Evolutionary conservation across 2,329 filamentous ascomycete genomes (phyloP).

Genomic region (Aspergillus sp.): DNA sequence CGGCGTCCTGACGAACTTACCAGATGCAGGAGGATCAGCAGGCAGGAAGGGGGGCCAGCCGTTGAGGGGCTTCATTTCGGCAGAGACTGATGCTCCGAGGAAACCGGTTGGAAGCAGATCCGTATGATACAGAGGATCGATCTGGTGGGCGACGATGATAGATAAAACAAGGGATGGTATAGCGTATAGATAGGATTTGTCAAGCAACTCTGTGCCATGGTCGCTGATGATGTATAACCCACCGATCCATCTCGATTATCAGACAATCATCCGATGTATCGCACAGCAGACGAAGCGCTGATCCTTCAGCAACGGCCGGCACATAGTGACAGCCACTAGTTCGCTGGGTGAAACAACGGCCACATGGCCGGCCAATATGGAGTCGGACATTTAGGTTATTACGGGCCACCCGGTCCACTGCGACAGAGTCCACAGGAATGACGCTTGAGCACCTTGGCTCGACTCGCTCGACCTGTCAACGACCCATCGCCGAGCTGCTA

Average conservation of each 20-base stretch:
- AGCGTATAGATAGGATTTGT: no score
- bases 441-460: no score
- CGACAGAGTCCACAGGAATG: not conserved
- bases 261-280: no score
- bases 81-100: not conserved
- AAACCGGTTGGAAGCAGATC: not conserved
- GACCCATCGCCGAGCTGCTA: not conserved
- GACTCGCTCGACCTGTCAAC: not conserved
- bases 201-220: no score
- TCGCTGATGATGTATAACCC: no score
- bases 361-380: not conserved
- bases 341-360: not conserved
- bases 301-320: not conserved
- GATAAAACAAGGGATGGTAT: no score
- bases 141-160: no score
- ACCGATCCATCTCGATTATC: no score
- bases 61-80: not conserved
- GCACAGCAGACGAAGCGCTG: no score
- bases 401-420: not conserved
- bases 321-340: not conserved
- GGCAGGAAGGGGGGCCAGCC: not conserved
- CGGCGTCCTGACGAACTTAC: slow-evolving; percentile 1
- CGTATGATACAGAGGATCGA: no score
- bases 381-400: not conserved
- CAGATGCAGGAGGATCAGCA: not conserved